Base-by-base conservation (phyloP, 352 stramenopile genomes). In the Phytopythium ostracodes region DNA sequence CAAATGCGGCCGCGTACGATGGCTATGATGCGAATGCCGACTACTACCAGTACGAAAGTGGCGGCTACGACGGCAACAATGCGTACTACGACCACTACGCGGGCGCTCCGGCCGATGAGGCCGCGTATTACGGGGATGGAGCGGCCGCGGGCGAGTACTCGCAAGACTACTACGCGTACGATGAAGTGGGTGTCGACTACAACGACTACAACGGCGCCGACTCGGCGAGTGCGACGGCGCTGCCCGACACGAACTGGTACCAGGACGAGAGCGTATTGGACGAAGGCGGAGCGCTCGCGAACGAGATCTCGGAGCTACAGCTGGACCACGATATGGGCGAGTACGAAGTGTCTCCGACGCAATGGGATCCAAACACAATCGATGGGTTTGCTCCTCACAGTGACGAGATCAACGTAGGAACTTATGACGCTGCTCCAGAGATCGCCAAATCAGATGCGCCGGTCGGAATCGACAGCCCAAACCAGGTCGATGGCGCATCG, bases 141-240 rank as follows among this genome's bases (percentile, higher is more conserved):
- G 20, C 25, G 14, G 52, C 33, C 22, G 31, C 25, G 15, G 52
- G 15, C 25, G 56, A 46, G n/a, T 61, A 64, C 15, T 2, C 20
- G 47, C 62, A 71, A 33, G 58, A 54, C n/a, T 68, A 76, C 14
- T 55, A 44, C 47, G 31, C 25, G 24, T 40, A 47, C 36, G 38
- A 59, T 33, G 0, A n/a, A 22, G 27, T 33, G 4, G 18, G 17
- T 3, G 25, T 5, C 3, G 33, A 40, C 17, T 25, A 25, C 2
- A 33, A 27, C 3, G 33, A 40, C 17, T 25, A 25, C 2, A 33
- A 27, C 36, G 27, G 7, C 3, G 58, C 4, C 54, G 25, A 54
- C 4, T 58, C 20, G 20, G 11, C 31, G 22, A 57, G 33, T 5
- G 36, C n/a, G 2, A 20, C 51, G 20, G 27, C 31, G 10, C 33